A percentile compares a stretch with the other conserved stretches of the same genome.
Evolutionary conservation across 2,329 filamentous ascomycete genomes (phyloP).

Genomic region (Aspergillus spinulosporus): DNA sequence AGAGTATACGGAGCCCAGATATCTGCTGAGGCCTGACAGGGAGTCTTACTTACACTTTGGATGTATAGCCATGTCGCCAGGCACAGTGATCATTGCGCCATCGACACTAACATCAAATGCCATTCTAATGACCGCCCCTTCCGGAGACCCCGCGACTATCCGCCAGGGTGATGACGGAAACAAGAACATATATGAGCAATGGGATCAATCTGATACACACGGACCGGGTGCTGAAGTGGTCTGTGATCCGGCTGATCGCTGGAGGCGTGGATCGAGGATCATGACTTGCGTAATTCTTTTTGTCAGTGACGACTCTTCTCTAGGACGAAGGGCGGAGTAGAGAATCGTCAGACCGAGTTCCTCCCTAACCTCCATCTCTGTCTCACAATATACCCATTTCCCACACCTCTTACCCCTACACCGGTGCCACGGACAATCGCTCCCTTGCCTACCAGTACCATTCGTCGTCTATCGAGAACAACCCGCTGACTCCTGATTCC

Average conservation of each 20-base stretch:
- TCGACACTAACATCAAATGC: constrained; percentile 10
- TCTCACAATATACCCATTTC: too few relatives aligned
- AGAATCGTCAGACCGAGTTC: too few relatives aligned
- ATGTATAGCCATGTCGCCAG: background rate
- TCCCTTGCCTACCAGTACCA: too few relatives aligned
- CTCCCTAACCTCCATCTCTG: too few relatives aligned
- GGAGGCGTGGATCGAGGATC: background rate
- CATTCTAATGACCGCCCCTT: background rate
- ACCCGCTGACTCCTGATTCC: too few relatives aligned
- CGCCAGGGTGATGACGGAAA: background rate
- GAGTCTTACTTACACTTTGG: too few relatives aligned
- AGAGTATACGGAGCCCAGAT: too few relatives aligned
- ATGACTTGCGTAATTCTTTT: background rate
- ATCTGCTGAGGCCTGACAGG: too few relatives aligned
- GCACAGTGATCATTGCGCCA: constrained; percentile 10
- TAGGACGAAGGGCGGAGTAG: too few relatives aligned
- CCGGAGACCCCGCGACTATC: background rate
- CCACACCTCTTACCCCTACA: too few relatives aligned
- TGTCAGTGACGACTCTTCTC: background rate
- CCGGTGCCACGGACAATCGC: too few relatives aligned
- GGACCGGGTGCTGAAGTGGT: background rate
- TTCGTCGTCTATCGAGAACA: too few relatives aligned
- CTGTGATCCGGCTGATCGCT: background rate
- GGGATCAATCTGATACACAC: background rate
- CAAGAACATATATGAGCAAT: background rate